Evolutionary conservation across 108 stramenopile genomes (phyloP).

Genomic region (Nannochloropsis oceanica): DNA sequence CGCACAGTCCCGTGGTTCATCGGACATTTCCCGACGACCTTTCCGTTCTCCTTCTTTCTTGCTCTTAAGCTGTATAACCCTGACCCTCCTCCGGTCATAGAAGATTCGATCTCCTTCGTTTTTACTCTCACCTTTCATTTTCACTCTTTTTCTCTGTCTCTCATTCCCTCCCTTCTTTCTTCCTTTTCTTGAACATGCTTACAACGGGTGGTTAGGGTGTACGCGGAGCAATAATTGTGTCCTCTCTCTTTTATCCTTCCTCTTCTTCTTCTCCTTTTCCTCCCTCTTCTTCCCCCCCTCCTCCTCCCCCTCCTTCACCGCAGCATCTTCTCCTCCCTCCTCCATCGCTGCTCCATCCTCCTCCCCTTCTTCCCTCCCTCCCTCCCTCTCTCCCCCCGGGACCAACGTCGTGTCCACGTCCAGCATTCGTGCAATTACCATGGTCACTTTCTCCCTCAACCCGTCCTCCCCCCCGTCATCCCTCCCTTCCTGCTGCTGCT

Average conservation of each 20-base stretch:
- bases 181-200: neutral
- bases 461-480: conserved; percentile 65
- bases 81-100: no score
- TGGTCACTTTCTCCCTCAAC: conserved; percentile 52
- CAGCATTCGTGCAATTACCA: conserved; percentile 43
- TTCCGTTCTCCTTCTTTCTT: no score
- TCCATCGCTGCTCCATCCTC: no score
- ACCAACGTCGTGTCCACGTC: conserved; percentile 53
- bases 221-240: neutral
- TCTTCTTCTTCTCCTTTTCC: neutral
- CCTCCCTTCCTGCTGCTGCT: conserved; percentile 38
- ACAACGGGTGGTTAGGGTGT: neutral
- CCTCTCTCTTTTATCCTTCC: neutral
- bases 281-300: neutral
- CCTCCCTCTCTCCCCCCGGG: conserved; percentile 40
- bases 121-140: no score
- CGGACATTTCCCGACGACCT: no score
- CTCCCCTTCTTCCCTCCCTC: conserved; percentile 32
- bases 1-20: neutral
- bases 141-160: neutral
- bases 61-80: no score
- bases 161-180: neutral
- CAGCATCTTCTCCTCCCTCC: neutral
- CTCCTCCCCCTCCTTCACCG: neutral
- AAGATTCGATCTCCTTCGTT: no score